Evolutionary conservation across 768 basidiomycete genomes (phyloP), one percentile per base, ranked within the genome.

Genomic region (Harrya chromipes): DNA sequence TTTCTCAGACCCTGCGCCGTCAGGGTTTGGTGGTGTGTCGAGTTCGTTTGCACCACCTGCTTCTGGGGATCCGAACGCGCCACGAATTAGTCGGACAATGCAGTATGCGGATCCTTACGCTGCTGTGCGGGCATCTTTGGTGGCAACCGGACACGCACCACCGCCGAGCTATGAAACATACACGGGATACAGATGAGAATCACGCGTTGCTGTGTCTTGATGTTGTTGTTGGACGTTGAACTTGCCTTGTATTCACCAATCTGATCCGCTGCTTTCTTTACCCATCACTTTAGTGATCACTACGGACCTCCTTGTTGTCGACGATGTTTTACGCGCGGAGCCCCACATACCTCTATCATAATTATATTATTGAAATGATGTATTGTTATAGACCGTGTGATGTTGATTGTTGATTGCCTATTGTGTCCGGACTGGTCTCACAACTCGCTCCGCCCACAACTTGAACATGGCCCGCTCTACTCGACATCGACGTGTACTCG

Each of bases 41-140:
- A 69, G 66, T 24, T 66, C 69, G 45, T 57, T 54, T 37, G 59
- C 59, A n/a, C 68, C 63, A 4, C 60, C 78, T 2, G 60, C 75
- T 14, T 51, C 68, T 10, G 51, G 49, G 11, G 65, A 68, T 7
- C 46, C 59, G 19, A 70, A 58, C 14, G 64, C 72, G 0, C 74
- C 77, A 24, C 78, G 82, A 23, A 73, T 93, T 34, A 93, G 90
- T 67, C 72, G 91, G 64, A 94, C 93, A 46, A 94, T 95, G 92
- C 90, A 94, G 65, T 90, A 92, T 60, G 90, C 90, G 20, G 86
- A 93, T 61, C 90, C 90, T 9, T 93, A 92, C 61, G 87, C 89
- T 12, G 85, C 85, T 11, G 87, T 92, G 31, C 77, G 87, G 16
- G 84, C 85, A 8, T 74, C 77, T 5, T 66, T 87, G 65, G 26